Conservation (phyloP, 768 basidiomycete genomes). For the Zangia roseola region DNA sequence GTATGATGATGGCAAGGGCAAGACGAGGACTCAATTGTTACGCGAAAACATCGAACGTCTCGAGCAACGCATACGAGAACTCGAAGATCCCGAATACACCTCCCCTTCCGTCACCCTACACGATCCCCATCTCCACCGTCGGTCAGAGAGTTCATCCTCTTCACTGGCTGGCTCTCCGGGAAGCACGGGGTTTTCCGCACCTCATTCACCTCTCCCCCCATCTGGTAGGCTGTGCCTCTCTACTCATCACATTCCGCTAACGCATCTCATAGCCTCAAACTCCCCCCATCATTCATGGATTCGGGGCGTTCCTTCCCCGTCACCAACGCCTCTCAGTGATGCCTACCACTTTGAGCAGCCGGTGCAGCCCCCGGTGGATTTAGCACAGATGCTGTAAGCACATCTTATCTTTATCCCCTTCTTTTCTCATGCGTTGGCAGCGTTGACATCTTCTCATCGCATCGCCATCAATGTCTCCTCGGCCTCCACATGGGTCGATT, state of each 20-base stretch:
- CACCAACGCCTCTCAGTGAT: constrained; percentile 54
- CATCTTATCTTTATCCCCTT: constrained; percentile 7
- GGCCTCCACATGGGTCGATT: constrained; percentile 68
- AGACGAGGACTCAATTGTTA: constrained; percentile 76
- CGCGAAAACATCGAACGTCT: constrained; percentile 75
- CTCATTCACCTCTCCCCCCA: constrained; percentile 57
- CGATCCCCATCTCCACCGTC: constrained; percentile 53
- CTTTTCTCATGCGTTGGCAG: constrained; percentile 36
- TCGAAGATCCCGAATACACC: constrained; percentile 72
- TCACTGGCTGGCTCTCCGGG: constrained; percentile 51
- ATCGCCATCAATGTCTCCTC: constrained; percentile 72
- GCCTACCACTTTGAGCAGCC: constrained; percentile 41
- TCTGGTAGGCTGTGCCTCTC: constrained; percentile 40
- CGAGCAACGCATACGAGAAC: constrained; percentile 68
- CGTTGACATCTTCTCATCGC: constrained; percentile 71
- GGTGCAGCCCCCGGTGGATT: constrained; percentile 50
- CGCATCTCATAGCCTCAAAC: constrained; percentile 35
- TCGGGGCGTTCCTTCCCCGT: constrained; percentile 48
- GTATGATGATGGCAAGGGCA: constrained; percentile 84
- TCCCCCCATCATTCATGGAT: constrained; percentile 56
- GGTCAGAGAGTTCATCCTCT: constrained; percentile 51
- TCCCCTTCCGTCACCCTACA: constrained; percentile 69
- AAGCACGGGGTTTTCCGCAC: constrained; percentile 49
- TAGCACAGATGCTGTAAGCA: constrained; percentile 65
- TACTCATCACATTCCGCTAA: constrained; percentile 1